Evolutionary conservation across 2,329 filamentous ascomycete genomes (phyloP).

Genomic region (Sclerotinia sclerotiorum): DNA sequence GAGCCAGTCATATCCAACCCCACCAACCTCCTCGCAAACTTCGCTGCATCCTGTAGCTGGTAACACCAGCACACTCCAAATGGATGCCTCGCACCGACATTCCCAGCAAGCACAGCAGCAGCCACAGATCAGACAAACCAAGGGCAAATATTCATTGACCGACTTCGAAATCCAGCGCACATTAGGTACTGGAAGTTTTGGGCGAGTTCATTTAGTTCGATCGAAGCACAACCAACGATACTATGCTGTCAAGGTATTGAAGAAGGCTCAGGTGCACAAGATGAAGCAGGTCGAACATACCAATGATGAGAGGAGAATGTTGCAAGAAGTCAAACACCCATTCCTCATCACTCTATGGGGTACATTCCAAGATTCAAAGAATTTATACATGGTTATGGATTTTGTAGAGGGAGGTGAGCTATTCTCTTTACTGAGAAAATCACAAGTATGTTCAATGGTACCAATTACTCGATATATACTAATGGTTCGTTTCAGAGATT

Average conservation of each 20-base stretch:
- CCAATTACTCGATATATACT: constrained; percentile 20
- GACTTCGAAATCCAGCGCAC: constrained; percentile 92
- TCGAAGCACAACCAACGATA: constrained; percentile 97
- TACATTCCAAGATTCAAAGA: constrained; percentile 92
- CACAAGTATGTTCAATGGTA: constrained; percentile 56
- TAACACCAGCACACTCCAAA: constrained; percentile 15
- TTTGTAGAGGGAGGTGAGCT: constrained; percentile 98
- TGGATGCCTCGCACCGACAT: constrained; percentile 22
- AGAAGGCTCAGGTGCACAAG: constrained; percentile 97
- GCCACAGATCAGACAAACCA: constrained; percentile 66
- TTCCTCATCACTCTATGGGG: constrained; percentile 98
- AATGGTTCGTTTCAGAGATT: constrained; percentile 66
- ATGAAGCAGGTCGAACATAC: constrained; percentile 99
- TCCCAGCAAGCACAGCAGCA: constrained; percentile 27
- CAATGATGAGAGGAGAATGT: constrained; percentile 94
- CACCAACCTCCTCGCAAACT: constrained; percentile 19
- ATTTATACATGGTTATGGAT: constrained; percentile 99
- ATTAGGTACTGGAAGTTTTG: constrained; percentile 94
- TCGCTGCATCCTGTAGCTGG: constrained; percentile 14
- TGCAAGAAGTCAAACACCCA: constrained; percentile 94
- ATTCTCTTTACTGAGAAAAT: constrained; percentile 92
- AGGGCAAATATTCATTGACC: constrained; percentile 91
- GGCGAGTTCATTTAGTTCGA: constrained; percentile 92
- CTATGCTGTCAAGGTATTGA: constrained; percentile 97
- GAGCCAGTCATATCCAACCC: constrained; percentile 39